Evolutionary conservation across 345 rosid species (phyloP).

Genomic region (Trapa incisa): DNA sequence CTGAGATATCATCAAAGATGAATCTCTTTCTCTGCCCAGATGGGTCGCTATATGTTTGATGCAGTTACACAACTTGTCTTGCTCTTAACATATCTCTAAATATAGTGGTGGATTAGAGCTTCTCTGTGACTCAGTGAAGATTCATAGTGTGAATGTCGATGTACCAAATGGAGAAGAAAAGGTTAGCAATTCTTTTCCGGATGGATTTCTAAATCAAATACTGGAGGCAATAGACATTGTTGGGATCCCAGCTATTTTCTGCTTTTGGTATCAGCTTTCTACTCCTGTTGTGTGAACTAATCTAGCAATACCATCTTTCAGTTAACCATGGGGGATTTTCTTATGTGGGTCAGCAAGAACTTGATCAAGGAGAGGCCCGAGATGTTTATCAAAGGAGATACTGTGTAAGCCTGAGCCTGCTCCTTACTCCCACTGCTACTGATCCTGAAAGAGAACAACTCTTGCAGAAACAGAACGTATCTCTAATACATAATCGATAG

Average conservation of each 20-base stretch:
- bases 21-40: too few species aligned
- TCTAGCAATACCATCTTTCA: slow-evolving; percentile 9
- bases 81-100: not conserved
- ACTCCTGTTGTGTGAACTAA: not conserved
- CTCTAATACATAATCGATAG: not conserved
- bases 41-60: too few species aligned
- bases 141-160: slow-evolving; percentile 57
- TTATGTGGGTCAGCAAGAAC: slow-evolving; percentile 58
- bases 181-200: slow-evolving; percentile 20
- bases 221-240: not conserved
- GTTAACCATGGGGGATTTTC: slow-evolving; percentile 78
- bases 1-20: too few species aligned
- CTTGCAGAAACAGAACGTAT: not conserved
- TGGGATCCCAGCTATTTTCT: not conserved
- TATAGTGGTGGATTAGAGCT: slow-evolving; percentile 85
- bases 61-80: not conserved
- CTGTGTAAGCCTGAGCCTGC: slow-evolving; percentile 47
- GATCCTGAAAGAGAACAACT: too few species aligned
- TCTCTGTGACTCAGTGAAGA: slow-evolving; percentile 61
- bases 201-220: not conserved
- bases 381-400: slow-evolving; percentile 90
- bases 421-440: not conserved
- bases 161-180: slow-evolving; percentile 34
- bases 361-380: slow-evolving; percentile 94
- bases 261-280: not conserved